Percentiles rank a stretch among this genome's conserved stretches.
phyloP scores from a whole-genome alignment of 176 grass and related monocot species.

The Triticum aestivum region DNA sequence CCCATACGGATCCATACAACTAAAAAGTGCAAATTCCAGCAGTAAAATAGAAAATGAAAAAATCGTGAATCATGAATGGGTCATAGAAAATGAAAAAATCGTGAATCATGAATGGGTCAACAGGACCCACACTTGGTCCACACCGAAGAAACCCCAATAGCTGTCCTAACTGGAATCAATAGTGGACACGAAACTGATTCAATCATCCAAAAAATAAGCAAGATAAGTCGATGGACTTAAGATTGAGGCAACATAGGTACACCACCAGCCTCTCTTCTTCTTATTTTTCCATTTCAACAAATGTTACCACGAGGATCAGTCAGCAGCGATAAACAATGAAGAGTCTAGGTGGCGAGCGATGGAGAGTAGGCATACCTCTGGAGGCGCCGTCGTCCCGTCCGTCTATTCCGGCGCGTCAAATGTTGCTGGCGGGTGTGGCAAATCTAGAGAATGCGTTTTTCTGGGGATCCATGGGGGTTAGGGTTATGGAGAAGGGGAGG shows the following conservation, averaged over 20 bases:
- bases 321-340: neutral
- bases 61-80: neutral
- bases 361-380: neutral
- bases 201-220: neutral
- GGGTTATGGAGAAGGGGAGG: neutral
- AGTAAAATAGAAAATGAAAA: too few species aligned
- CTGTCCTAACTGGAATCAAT: neutral
- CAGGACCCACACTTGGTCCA: neutral
- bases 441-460: neutral
- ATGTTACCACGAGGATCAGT: neutral
- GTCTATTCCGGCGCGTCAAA: neutral
- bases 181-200: neutral
- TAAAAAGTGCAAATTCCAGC: neutral
- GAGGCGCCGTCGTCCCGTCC: neutral
- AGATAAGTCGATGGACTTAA: neutral
- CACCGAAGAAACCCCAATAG: neutral
- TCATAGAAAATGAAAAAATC: neutral
- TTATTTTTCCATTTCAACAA: neutral
- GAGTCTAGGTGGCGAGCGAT: neutral
- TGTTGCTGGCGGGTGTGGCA: neutral
- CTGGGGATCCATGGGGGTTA: neutral
- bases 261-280: neutral
- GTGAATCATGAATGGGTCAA: neutral
- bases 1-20: neutral
- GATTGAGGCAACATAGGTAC: neutral